Evolutionary conservation across 148 eudicot genomes (phyloP), one percentile per base, ranked within the genome.

Genomic region (Heliosperma pusillum): DNA sequence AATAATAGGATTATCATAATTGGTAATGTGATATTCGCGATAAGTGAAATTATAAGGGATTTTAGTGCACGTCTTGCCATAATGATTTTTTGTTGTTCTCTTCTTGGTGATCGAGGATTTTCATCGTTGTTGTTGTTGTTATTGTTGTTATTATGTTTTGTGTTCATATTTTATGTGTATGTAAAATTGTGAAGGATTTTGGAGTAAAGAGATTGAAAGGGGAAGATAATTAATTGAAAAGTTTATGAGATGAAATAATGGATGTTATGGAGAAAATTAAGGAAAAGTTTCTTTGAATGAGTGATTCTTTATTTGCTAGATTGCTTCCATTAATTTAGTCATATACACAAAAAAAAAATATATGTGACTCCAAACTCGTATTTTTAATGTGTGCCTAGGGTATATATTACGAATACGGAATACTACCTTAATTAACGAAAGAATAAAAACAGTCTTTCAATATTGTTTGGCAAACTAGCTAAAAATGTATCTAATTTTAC

Each of bases 21-120:
- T 1, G 85, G 80, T 65, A 77, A 69, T 17, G 75, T 10, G 0
- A 83, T 78, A 20, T 76, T 73, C 12, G 80, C 74, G 3, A 83
- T 50, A 3, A 83, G 73, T 1, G 70, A 8, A 6, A 69, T 1
- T 21, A 77, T 52, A 7, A 83, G 69, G 0, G 82, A 83, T 19
- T 25, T 69, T 4, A 79, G 17, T 9, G 82, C 82, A 0, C 82
- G 82, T 69, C 66, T 79, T 0, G 82, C 82, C 82, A 79, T 79
- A 0, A 50, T 36, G 17, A 79, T 74, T 16, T 79, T 79, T 62
- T 69, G 69, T 74, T 74, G 44, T 64, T 78, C 75, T 24, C 80
- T 29, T 30, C 17, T 30, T 0, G 67, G 29, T 16, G 62, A 5
- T 11, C 61, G 45, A 17, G 42, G 8, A 29, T 27, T 64, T 2